Conservation (phyloP, 169 alveolate genomes). For the Cyclospora cayetanensis region DNA sequence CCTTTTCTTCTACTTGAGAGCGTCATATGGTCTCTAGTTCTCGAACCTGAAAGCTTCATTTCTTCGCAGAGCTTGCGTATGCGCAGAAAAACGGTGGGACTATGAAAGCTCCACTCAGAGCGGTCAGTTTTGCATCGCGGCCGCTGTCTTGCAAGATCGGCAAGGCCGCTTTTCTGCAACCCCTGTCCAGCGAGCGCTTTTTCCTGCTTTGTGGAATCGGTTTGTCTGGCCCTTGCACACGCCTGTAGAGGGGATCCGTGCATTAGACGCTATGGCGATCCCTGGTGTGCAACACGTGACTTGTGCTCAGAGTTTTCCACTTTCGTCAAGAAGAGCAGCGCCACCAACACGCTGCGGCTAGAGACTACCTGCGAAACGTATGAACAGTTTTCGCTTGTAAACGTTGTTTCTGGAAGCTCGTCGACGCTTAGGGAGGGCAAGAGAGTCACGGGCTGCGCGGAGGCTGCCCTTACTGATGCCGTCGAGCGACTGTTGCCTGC, state of each 20-base stretch:
- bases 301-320: background rate
- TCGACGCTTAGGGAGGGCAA: background rate
- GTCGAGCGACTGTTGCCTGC: background rate
- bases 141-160: background rate
- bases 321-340: background rate
- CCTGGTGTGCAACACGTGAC: background rate
- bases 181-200: background rate
- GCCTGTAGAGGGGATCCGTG: background rate
- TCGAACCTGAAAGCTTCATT: no score
- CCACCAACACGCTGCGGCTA: background rate
- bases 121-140: slow-evolving; percentile 8
- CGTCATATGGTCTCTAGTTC: no score
- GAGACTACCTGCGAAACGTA: background rate
- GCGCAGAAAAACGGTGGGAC: slow-evolving; percentile 35
- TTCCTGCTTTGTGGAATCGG: background rate
- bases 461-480: background rate
- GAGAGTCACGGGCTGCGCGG: background rate
- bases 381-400: slow-evolving; percentile 7
- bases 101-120: background rate
- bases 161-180: background rate
- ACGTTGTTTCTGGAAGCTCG: background rate
- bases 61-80: background rate
- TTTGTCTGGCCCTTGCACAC: background rate
- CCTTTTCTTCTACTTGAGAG: no score
- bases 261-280: background rate